Base-by-base conservation (phyloP, 257 asterid species). In the Solanum sparsipilum region DNA sequence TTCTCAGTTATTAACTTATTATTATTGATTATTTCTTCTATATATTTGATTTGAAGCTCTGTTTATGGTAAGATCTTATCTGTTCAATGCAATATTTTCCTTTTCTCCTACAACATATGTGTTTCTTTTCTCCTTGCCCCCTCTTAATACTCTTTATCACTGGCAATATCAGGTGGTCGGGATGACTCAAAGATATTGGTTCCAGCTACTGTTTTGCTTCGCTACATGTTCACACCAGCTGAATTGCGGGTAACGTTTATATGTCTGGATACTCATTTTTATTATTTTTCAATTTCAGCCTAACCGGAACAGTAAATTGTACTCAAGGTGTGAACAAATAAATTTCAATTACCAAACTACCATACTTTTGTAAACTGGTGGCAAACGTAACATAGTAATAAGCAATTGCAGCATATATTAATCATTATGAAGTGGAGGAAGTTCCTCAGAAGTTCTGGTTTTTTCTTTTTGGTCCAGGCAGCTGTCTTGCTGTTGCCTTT, bases 151-250 rank as follows among this genome's bases (percentile, higher is more conserved):
- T 71, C 46, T 88, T 58, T 65, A 31, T 74, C 32, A 48, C 89
- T 84, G 74, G 73, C 70, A 84, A 85, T 89, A 90, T 84, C 93
- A 96, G 99, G 99, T 90, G 99, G 99, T 68, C 96, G 95, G 74
- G 99, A 96, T 91, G 99, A 96, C 87, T 85, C 95, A 38, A 96
- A 94, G 93, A 88, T 96, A 88, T 87, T 92, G 68, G 92, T 95
- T 86, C 98, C 98, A 83, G 96, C 99, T 78, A 93, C 98, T 84
- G 96, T 96, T 83, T 41, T 95, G 86, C 97, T 96, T 81, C 98
- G 98, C 25, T 88, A 94, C 91, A 95, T 96, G 99, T 96, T 96
- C 91, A 91, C 96, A 78, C 97, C 99, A 27, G 94, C 97, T 85
- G 98, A 95, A 90, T 85, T 96, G 91, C 92, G 98, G 98, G 98